Evolutionary conservation across 2,329 filamentous ascomycete genomes (phyloP), one percentile per base, ranked within the genome.

Genomic region (Juglanconis oblonga): DNA sequence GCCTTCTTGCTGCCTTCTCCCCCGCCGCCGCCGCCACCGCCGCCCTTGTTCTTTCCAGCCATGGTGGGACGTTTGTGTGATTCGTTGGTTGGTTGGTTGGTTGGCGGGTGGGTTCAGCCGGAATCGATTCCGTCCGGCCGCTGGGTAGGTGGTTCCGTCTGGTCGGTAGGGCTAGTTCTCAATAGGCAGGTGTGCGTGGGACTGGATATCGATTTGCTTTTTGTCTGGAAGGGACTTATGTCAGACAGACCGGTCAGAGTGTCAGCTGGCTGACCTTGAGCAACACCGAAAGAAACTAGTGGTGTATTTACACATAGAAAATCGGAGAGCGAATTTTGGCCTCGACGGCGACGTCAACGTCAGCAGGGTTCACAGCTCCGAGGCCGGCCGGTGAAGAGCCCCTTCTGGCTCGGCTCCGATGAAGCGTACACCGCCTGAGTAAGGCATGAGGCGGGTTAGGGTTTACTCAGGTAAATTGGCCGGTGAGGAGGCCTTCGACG

Each of bases 1-100:
- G 79, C 92, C 80, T 98, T 98, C 78, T 97, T 98, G 74, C 83
- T 89, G 77, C 90, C 92, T 64, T 96, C 92, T 57, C 79, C 84
- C 24, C 89, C 89, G 56, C 80, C 85, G 57, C 81, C 84, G 75
- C 13, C 42, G 13, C 13, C 40, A 13, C 40, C 40, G 45, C 45
- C 45, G 9, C 45, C 45, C 9, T 48, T 48, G 24, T 24, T 17
- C 76, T 90, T 91, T 67, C 82, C 84, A 33, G 81, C 88, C 90
- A 93, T 93, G 65, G 66, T 42, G 24, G 38, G n/a, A 17, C 3
- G 35, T 52, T 51, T 45, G 44, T 48, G 53, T 60, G 53, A 24
- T 24, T 35, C 38, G n/a, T 17, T 14, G 17, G 36, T 52, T 60
- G 33, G 57, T 44, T 42, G 24, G 31, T 32, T 48, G 47, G 58